Evolutionary conservation across 2,329 filamentous ascomycete genomes (phyloP), one percentile per base, ranked within the genome.

Genomic region (Colletotrichum agaves): DNA sequence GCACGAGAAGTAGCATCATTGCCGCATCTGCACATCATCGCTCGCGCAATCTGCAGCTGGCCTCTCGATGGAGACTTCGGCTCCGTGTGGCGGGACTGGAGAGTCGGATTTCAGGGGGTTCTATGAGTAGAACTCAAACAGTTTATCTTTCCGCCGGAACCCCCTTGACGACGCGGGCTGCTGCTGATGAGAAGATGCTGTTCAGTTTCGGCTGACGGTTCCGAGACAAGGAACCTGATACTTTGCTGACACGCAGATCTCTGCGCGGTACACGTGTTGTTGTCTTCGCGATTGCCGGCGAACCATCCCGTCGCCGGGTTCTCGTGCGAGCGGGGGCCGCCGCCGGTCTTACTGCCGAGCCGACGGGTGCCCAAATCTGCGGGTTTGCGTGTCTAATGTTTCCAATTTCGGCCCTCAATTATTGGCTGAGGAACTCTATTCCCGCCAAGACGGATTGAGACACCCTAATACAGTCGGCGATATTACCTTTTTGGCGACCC

Each of bases 241-340:
- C 52, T 59, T 41, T 19, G 23, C 49, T 52, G 64, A 67, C 39
- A 63, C 64, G 64, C 19, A 47, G 52, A 63, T 63, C 64, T 52
- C 46, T 39, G 60, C 52, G 52, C n/a, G 57, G 47, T 31, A 52
- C 39, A 41, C 1, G 50, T 39, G 41, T 49, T 55, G 15, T 50
- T 43, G 44, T 12, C 41, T 27, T 46, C 31, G 21, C n/a, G n/a
- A 44, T 15, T 13, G 6, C 31, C 17, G n/a, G 13, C 7, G 47
- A 43, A 61, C 41, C 57, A 39, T 33, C 47, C 1, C 21, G 2
- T 21, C 19, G 53, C 55, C 39, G 12, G 15, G 39, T 5, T 33
- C 55, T 8, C n/a, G 21, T 39, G 13, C 21, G 13, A 39, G 27
- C 27, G 12, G 41, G 4, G 17, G 49, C 4, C 33, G 33, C 33